Evolutionary conservation across 495 filamentous ascomycete species (phyloP).

Genomic region (Aspergillus heteromorphus): DNA sequence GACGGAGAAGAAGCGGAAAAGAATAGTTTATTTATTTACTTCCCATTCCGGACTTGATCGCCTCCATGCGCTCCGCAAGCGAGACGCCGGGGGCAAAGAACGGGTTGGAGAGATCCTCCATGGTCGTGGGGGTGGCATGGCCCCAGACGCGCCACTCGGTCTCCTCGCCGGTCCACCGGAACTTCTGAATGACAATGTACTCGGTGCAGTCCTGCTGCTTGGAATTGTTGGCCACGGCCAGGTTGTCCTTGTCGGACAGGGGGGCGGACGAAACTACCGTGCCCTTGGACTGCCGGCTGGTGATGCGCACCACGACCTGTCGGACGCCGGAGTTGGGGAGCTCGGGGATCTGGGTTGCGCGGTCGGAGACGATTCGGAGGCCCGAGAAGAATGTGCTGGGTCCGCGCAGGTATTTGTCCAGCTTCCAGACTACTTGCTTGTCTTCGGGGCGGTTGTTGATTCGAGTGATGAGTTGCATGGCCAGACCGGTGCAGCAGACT

Average conservation of each 20-base stretch:
- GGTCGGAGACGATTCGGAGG: constrained; percentile 54
- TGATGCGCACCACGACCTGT: constrained; percentile 70
- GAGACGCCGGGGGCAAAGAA: constrained; percentile 30
- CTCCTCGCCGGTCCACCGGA: constrained; percentile 50
- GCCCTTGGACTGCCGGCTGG: constrained; percentile 53
- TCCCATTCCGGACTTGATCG: constrained; percentile 25
- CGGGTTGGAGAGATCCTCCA: constrained; percentile 37
- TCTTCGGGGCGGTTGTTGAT: constrained; percentile 50
- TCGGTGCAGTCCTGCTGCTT: constrained; percentile 63
- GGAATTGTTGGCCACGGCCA: constrained; percentile 21
- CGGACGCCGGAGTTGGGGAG: constrained; percentile 46
- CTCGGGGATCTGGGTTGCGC: constrained; percentile 46
- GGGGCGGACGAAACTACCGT: no score
- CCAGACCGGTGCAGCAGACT: constrained; percentile 58
- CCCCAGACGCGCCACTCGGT: constrained; percentile 75
- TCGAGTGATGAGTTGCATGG: constrained; percentile 45
- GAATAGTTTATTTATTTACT: constrained; percentile 13
- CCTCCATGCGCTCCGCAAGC: constrained; percentile 28
- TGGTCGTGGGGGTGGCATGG: constrained; percentile 54
- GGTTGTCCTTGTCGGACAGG: constrained; percentile 2
- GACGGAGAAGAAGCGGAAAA: no score
- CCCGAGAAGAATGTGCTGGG: constrained; percentile 42
- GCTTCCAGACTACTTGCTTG: constrained; percentile 56
- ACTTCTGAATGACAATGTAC: constrained; percentile 71
- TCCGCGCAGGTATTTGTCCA: constrained; percentile 55